Conservation (phyloP, 257 asterid species). For the Thymus quinquecostatus region DNA sequence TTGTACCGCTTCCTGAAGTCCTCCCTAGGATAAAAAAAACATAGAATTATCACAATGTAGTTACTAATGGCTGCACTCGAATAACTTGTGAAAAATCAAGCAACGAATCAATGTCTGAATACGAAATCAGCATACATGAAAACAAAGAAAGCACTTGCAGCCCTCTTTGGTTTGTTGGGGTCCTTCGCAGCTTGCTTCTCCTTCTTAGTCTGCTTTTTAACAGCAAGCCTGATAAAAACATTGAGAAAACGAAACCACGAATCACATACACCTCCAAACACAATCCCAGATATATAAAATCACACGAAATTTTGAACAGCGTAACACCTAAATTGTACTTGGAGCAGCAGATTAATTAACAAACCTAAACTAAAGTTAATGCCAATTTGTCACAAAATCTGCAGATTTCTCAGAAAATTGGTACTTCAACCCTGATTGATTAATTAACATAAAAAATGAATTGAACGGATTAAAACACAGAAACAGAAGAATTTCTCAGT, state of each 20-base stretch:
- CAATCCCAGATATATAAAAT: neutral
- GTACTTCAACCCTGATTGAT: neutral
- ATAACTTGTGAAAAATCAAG: neutral
- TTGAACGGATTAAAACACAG: neutral
- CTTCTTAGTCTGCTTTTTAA: constrained; percentile 52
- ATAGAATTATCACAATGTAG: neutral
- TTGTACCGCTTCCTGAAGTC: constrained; percentile 62
- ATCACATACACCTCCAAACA: neutral
- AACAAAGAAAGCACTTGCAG: constrained; percentile 71
- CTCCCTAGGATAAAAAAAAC: constrained; percentile 48
- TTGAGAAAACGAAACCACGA: neutral
- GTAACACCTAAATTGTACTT: neutral
- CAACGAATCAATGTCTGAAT: neutral
- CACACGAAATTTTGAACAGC: neutral
- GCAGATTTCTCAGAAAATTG: neutral
- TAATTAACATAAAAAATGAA: neutral
- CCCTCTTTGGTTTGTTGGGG: constrained; percentile 78
- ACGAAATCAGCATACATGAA: constrained; percentile 51
- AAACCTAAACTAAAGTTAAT: neutral
- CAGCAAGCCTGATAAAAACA: constrained; percentile 49
- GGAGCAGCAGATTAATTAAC: too few species aligned
- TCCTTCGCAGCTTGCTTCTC: constrained; percentile 62
- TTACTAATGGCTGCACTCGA: neutral
- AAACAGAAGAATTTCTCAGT: neutral
- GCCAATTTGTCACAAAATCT: neutral